Percentiles rank a stretch among this genome's conserved stretches.
phyloP scores from a whole-genome alignment of 1,284 basidiomycete genomes.

The Caloboletus firmus region DNA sequence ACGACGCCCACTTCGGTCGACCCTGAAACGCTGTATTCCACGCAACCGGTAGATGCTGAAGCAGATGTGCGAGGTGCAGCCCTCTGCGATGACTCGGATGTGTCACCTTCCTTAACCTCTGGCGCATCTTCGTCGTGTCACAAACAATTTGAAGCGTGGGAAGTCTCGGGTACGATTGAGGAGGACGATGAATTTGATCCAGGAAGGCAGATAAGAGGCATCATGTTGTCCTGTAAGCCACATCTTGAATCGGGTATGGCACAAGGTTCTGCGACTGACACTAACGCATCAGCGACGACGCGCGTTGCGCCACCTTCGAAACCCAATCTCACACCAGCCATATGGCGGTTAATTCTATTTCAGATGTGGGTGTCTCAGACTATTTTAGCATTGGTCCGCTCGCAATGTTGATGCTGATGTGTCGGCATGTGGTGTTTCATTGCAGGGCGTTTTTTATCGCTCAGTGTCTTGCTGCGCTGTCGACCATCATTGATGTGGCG shows the following conservation, averaged over 20 bases:
- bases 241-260: not conserved
- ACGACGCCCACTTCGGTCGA: not conserved
- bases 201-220: not conserved
- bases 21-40: not conserved
- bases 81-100: not conserved
- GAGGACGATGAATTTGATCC: not conserved
- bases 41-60: not conserved
- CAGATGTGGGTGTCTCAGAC: conserved; percentile 20
- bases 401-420: not conserved
- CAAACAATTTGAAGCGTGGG: conserved; percentile 2
- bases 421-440: not conserved
- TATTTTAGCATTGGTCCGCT: not conserved
- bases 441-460: conserved; percentile 26
- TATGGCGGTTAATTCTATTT: conserved; percentile 35
- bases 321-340: conserved; percentile 25
- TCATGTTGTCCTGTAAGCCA: conserved; percentile 14
- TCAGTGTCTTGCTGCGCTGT: conserved; percentile 31
- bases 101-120: not conserved
- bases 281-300: not conserved
- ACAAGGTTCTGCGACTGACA: not conserved
- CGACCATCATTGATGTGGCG: conserved; percentile 32
- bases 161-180: not conserved
- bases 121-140: not conserved
- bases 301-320: not conserved
- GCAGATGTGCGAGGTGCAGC: not conserved